Base-by-base conservation (phyloP, 2,329 filamentous ascomycete genomes). In the Thielaviopsis punctulata region DNA sequence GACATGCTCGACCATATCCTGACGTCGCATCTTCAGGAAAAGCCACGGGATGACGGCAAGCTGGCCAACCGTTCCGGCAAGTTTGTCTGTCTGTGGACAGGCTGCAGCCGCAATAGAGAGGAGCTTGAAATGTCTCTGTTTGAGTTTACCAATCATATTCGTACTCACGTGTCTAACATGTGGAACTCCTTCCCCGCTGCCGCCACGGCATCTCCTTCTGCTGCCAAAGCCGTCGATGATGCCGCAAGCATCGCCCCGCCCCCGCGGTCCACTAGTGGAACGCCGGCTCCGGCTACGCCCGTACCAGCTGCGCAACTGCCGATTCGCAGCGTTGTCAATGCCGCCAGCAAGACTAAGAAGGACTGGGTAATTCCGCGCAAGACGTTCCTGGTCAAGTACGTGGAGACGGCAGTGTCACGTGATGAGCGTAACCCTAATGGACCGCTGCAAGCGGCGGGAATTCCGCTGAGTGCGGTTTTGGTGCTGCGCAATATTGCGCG, bases 401-500 rank as follows among this genome's bases (percentile, higher is more conserved):
- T 80, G 56, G 72, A 78, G 60, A 82, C 79, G 3, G 64, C 70
- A 45, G 71, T 70, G 36, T 69, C 70, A 30, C 71, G 73, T 10
- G 76, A 80, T 58, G 76, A 79, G 62, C 68, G 73, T 46, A 77
- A 78, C 56, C 73, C 74, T 10, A 75, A 79, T 55, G 70, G 70
- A 8, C 67, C 72, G 4, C 68, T 73, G 2, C 76, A 87, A 60
- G 81, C 85, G 2, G 82, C 82, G 1, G 86, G 86, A 4, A 80
- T 90, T 33, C 84, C 86, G n/a, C 71, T 90, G 6, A 85, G 82
- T 52, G 82, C 84, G 2, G 80, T 84, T 13, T 71, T 90, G 24
- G 83, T 92, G 33, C 72, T 92, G 45, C 77, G 86, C 25, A 92
- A 92, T 62, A 77, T 92, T 56, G 85, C 85, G 12, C 74, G 73